Percentiles rank a stretch among this genome's conserved stretches.
Conservation (phyloP, 805 yeast genomes). For the Crinitomyces ghanaensis region DNA sequence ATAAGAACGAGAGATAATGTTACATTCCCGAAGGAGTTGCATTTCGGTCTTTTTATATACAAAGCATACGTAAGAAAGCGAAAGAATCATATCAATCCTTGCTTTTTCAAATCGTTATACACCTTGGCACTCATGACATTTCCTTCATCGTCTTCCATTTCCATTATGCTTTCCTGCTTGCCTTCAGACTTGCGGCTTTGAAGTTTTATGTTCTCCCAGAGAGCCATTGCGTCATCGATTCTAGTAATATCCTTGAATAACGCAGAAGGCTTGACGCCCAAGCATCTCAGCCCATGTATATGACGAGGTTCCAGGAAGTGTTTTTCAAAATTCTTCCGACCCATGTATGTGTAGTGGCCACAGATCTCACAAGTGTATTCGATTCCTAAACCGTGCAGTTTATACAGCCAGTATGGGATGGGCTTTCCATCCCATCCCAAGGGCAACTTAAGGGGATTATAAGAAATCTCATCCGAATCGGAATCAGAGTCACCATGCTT, state of each 20-base stretch:
- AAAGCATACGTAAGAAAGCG: background rate
- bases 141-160: conserved; percentile 88
- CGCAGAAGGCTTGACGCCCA: conserved; percentile 53
- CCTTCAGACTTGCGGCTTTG: conserved; percentile 30
- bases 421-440: conserved; percentile 84
- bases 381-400: conserved; percentile 71
- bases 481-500: conserved; percentile 22
- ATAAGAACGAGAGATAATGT: no score
- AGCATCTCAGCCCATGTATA: conserved; percentile 54
- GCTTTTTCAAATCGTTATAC: conserved; percentile 73
- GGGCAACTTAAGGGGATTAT: conserved; percentile 52
- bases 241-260: conserved; percentile 52
- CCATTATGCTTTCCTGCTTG: conserved; percentile 45
- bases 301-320: conserved; percentile 73
- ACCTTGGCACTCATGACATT: conserved; percentile 81
- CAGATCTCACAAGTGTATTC: conserved; percentile 77
- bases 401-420: conserved; percentile 88
- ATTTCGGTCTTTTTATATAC: no score
- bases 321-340: conserved; percentile 55
- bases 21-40: no score
- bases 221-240: conserved; percentile 50
- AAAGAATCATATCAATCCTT: conserved; percentile 54
- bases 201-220: conserved; percentile 40
- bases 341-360: conserved; percentile 61
- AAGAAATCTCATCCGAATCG: conserved; percentile 26